Evolutionary conservation across 2,329 filamentous ascomycete species (phyloP).

Genomic region (Endocalyx cinctus): DNA sequence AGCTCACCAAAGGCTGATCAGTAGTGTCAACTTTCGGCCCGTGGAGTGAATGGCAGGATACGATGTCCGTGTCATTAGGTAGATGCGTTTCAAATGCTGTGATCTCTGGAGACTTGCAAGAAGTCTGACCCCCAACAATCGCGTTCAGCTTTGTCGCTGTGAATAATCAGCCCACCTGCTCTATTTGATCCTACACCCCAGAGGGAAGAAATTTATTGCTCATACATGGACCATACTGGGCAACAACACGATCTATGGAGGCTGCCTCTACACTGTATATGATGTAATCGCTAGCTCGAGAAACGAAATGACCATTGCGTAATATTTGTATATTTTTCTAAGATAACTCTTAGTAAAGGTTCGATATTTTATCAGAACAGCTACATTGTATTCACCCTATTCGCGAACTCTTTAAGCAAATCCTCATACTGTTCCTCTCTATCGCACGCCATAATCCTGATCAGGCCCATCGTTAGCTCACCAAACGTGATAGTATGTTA

Average conservation of each 20-base stretch:
- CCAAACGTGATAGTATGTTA: neutral
- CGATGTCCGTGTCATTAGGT: conserved; percentile 82
- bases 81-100: conserved; percentile 86
- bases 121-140: conserved; percentile 95
- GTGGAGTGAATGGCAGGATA: conserved; percentile 95
- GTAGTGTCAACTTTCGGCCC: conserved; percentile 84
- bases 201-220: conserved; percentile 17
- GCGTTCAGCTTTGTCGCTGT: conserved; percentile 89
- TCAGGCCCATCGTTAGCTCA: conserved; percentile 16
- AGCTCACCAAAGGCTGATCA: conserved; percentile 78
- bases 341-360: conserved; percentile 50
- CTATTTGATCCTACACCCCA: conserved; percentile 5
- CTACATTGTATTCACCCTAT: conserved; percentile 62
- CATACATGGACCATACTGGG: conserved; percentile 88
- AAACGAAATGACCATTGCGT: conserved; percentile 92
- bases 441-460: conserved; percentile 91
- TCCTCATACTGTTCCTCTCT: conserved; percentile 81
- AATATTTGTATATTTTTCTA: conserved; percentile 86
- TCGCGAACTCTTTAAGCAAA: conserved; percentile 75
- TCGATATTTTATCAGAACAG: conserved; percentile 25
- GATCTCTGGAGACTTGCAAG: conserved; percentile 96
- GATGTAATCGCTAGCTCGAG: conserved; percentile 94
- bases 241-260: conserved; percentile 81
- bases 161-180: too few relatives aligned
- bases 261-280: conserved; percentile 98